Conservation (phyloP, 202 grass and related monocot genomes). For the Bolboschoenoplectus hybrid region DNA sequence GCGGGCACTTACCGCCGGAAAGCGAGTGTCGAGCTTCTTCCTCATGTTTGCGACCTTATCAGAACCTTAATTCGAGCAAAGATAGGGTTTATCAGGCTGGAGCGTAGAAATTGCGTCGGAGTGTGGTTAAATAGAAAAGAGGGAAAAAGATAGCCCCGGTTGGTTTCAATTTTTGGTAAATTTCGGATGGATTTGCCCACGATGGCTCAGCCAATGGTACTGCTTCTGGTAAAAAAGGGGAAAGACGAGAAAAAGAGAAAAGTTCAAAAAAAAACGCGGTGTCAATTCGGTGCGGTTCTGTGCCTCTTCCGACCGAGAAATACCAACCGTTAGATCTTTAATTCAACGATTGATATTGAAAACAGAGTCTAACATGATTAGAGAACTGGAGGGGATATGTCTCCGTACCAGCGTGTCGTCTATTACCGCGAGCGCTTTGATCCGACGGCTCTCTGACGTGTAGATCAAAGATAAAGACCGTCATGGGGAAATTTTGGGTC, state of each 20-base stretch:
- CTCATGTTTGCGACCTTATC: constrained; percentile 53
- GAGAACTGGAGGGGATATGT: background rate
- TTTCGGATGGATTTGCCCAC: constrained; percentile 22
- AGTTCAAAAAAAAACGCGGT: background rate
- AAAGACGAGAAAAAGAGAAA: background rate
- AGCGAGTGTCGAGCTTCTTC: constrained; percentile 96
- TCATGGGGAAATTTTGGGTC: background rate
- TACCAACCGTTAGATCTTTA: background rate
- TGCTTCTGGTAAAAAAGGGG: background rate
- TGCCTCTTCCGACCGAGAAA: background rate
- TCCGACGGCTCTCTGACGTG: background rate
- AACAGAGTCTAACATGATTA: background rate
- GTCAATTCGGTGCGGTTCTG: background rate
- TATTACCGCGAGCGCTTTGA: background rate
- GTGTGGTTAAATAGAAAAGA: constrained; percentile 20
- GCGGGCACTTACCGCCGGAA: constrained; percentile 65
- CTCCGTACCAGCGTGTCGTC: background rate
- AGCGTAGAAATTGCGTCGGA: background rate
- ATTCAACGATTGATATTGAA: background rate
- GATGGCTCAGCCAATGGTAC: constrained; percentile 15
- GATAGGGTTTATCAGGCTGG: constrained; percentile 15
- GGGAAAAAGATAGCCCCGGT: background rate
- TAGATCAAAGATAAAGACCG: background rate
- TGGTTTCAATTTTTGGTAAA: constrained; percentile 31
- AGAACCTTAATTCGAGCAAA: background rate